Evolutionary conservation across 306 rosid genomes (phyloP), one percentile per base, ranked within the genome.

Genomic region (Oemleria cerasiformis): DNA sequence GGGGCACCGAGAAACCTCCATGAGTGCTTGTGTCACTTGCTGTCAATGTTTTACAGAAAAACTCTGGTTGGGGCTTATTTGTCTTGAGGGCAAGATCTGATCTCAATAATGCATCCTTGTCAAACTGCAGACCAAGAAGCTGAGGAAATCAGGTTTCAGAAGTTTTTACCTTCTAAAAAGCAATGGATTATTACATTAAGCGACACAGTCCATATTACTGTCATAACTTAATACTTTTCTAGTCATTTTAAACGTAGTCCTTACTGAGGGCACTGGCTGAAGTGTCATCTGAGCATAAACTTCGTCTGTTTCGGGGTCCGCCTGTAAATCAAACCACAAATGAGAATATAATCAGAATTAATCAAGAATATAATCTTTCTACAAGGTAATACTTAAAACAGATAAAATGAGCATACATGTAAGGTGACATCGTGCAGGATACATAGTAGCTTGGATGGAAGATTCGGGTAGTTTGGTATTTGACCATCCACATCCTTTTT

Each of bases 1-100:
- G 99, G 13, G 97, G 99, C 30, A 94, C 99, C 0, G 99, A 94
- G 78, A 94, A 94, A 50, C 99, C 97, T 30, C 99, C 99, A 80
- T 94, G 99, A 66, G 99, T 94, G 75, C 99, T 94, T 1, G 99
- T 94, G 76, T 94, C 99, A 65, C 99, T 94, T 3, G 99, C 96
- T 1, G 99, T 94, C 81, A 94, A 81, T 19, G 91, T 92, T 50
- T 94, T 94, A 68, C 99, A 94, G 84, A 94, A 94, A 73, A 94
- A 94, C 67, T 94, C 99, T 0, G 96, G 90, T 61, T 86, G 99
- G 4, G 95, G 77, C 73, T 89, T 94, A 77, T 71, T 89, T 0
- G 91, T 77, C 79, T 94, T 91, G 81, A 94, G 97, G 38, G 95
- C 84, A 54, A 89, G 90, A 84, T 94, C 99, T 5, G 99, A 94